Percentiles rank a stretch among this genome's conserved stretches.
Evolutionary conservation across 805 yeast species (phyloP).

Genomic region (Metschnikowia drakensbergensis): DNA sequence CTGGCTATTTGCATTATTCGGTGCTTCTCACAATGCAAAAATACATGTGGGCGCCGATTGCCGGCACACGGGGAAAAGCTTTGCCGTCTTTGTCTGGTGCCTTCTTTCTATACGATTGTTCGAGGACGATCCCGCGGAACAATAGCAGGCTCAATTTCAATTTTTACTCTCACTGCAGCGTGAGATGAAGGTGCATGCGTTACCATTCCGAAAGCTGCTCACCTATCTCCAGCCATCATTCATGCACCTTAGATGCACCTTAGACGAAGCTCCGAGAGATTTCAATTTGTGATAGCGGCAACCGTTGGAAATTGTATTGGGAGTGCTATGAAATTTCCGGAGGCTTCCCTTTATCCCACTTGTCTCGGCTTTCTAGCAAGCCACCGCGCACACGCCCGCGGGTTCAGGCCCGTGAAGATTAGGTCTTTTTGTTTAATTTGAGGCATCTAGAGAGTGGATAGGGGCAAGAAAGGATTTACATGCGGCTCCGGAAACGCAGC

Average conservation of each 20-base stretch:
- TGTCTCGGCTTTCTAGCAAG: neutral
- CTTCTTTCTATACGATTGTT: neutral
- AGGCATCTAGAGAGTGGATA: neutral
- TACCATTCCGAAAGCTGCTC: neutral
- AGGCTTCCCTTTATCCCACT: neutral
- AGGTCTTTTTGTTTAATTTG: neutral
- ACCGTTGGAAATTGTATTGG: no score
- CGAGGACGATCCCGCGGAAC: neutral
- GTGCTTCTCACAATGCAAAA: neutral
- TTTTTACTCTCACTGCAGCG: constrained; percentile 1
- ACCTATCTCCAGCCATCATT: neutral
- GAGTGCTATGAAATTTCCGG: neutral
- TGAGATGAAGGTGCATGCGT: constrained; percentile 1
- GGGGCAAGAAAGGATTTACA: neutral
- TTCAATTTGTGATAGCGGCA: no score
- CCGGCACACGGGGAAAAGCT: neutral
- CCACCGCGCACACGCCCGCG: neutral
- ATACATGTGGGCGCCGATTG: neutral
- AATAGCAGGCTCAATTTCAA: neutral
- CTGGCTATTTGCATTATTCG: neutral
- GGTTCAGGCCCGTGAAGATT: neutral
- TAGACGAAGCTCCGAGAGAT: neutral
- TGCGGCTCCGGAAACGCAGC: neutral
- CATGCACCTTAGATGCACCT: neutral
- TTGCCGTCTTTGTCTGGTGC: neutral